A percentile compares a stretch with the other conserved stretches of the same genome.
Conservation (phyloP, 768 basidiomycete genomes). For the Nidula microcarpa region DNA sequence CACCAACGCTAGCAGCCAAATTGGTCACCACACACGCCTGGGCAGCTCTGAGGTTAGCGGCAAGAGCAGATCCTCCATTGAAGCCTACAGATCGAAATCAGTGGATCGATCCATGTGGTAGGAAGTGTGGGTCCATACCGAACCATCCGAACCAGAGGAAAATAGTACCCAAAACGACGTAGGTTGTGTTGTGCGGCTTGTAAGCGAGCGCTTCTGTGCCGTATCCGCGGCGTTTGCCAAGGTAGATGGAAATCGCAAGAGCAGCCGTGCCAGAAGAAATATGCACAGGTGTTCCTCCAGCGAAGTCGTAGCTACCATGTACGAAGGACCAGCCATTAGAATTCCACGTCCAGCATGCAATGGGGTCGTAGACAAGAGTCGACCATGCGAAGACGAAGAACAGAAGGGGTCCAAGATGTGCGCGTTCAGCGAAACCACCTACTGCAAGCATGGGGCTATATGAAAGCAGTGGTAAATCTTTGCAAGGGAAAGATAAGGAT, state of each 20-base stretch:
- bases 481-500: slow-evolving; percentile 30
- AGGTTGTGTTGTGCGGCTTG: slow-evolving; percentile 93
- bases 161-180: slow-evolving; percentile 90
- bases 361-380: slow-evolving; percentile 87
- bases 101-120: background rate
- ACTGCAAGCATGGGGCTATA: slow-evolving; percentile 63
- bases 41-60: slow-evolving; percentile 83
- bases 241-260: slow-evolving; percentile 85
- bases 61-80: slow-evolving; percentile 89
- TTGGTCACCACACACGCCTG: slow-evolving; percentile 94
- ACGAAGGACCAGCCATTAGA: slow-evolving; percentile 69
- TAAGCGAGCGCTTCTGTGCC: slow-evolving; percentile 89
- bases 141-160: slow-evolving; percentile 98
- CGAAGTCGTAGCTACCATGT: slow-evolving; percentile 86
- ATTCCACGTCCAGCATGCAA: slow-evolving; percentile 98
- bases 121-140: slow-evolving; percentile 34
- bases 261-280: slow-evolving; percentile 93
- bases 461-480: slow-evolving; percentile 13
- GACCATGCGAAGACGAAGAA: slow-evolving; percentile 92
- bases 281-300: slow-evolving; percentile 95
- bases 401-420: slow-evolving; percentile 79
- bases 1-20: slow-evolving; percentile 85
- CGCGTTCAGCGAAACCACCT: slow-evolving; percentile 91
- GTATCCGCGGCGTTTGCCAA: slow-evolving; percentile 89
- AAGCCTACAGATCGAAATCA: slow-evolving; percentile 37